Evolutionary conservation across 495 filamentous ascomycete species (phyloP).

Genomic region (Pyrenula massariospora): DNA sequence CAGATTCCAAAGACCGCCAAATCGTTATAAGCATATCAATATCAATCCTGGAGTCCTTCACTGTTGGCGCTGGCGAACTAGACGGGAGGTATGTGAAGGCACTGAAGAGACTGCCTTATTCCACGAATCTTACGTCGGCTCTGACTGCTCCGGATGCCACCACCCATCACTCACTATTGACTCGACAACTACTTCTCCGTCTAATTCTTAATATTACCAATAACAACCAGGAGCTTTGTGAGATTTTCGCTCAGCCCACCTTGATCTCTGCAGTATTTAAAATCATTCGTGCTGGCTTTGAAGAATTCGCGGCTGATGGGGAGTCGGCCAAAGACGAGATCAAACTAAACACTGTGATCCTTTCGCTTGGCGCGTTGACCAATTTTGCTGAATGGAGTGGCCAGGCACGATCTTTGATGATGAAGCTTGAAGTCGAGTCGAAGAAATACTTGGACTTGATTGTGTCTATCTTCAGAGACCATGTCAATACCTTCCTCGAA

Average conservation of each 20-base stretch:
- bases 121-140: constrained; percentile 13
- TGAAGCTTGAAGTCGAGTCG: neutral
- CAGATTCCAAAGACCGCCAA: neutral
- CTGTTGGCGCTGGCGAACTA: constrained; percentile 16
- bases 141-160: constrained; percentile 4
- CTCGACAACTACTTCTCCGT: constrained; percentile 35
- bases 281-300: constrained; percentile 31
- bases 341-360: constrained; percentile 58
- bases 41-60: constrained; percentile 55
- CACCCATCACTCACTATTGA: constrained; percentile 1
- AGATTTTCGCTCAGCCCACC: constrained; percentile 45
- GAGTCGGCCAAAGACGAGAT: constrained; percentile 30
- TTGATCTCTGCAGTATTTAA: constrained; percentile 44
- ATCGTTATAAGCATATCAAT: constrained; percentile 31
- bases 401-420: constrained; percentile 23
- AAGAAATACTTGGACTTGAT: neutral
- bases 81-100: neutral
- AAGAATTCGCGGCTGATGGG: constrained; percentile 24
- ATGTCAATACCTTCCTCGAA: constrained; percentile 28
- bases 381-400: constrained; percentile 73
- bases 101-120: constrained; percentile 16
- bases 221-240: constrained; percentile 56
- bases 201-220: constrained; percentile 84
- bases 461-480: neutral
- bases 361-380: constrained; percentile 74